A percentile compares a stretch with the other conserved stretches of the same genome.
Evolutionary conservation across 1,139 yeast species (phyloP).

Genomic region (Yamadazyma siamensis): DNA sequence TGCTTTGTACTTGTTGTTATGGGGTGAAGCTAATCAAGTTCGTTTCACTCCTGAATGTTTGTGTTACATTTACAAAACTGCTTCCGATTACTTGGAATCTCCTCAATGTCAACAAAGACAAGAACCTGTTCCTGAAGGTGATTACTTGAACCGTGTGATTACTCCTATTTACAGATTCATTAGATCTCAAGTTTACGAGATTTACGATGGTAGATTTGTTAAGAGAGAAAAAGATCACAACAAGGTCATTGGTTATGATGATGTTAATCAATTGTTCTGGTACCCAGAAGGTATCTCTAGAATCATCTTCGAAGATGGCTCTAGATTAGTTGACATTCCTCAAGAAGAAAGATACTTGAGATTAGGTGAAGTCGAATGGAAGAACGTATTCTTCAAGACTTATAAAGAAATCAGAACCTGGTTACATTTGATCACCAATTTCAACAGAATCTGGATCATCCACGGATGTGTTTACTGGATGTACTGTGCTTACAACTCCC

Average conservation of each 20-base stretch:
- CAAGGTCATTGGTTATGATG: constrained; percentile 94
- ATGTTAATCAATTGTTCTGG: constrained; percentile 98
- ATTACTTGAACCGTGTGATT: constrained; percentile 83
- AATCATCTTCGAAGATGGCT: constrained; percentile 85
- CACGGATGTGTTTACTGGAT: constrained; percentile 91
- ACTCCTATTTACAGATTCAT: constrained; percentile 90
- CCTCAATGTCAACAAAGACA: constrained; percentile 88
- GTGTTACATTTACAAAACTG: constrained; percentile 92
- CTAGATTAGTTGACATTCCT: constrained; percentile 87
- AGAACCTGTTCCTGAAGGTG: constrained; percentile 96
- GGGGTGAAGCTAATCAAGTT: constrained; percentile 99
- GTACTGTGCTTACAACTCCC: constrained; percentile 90
- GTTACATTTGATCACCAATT: constrained; percentile 94
- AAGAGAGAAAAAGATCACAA: constrained; percentile 98
- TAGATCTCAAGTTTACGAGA: constrained; percentile 93
- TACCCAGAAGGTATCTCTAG: constrained; percentile 98
- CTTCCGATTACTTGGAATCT: constrained; percentile 80
- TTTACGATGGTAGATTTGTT: constrained; percentile 90
- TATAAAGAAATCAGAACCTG: constrained; percentile 96
- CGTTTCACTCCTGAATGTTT: constrained; percentile 91
- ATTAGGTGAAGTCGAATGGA: constrained; percentile 93
- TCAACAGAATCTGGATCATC: constrained; percentile 96
- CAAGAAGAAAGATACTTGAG: constrained; percentile 83
- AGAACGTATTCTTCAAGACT: constrained; percentile 90
- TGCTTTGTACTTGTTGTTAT: constrained; percentile 81